Conservation (phyloP, 768 basidiomycete genomes). For the Leucogyrophana mollusca region DNA sequence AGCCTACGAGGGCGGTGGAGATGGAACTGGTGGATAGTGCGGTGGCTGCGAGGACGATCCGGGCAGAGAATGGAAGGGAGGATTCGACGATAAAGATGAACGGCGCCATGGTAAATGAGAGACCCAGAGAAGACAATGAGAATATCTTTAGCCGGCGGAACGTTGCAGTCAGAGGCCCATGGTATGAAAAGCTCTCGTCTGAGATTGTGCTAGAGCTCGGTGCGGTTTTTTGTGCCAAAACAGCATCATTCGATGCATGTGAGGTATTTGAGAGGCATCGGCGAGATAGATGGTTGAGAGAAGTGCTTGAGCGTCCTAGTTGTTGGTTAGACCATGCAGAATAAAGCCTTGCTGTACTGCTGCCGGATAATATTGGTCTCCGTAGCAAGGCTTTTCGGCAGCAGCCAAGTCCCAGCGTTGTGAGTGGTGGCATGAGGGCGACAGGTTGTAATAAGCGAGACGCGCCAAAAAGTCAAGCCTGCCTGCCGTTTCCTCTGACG, state of each 20-base stretch:
- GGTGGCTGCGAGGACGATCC: conserved; percentile 62
- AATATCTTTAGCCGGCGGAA: conserved; percentile 81
- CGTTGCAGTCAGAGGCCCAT: conserved; percentile 69
- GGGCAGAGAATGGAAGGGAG: conserved; percentile 65
- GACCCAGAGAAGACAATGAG: conserved; percentile 73
- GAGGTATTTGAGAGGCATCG: conserved; percentile 15
- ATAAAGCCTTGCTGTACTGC: too few relatives aligned
- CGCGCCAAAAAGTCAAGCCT: not conserved
- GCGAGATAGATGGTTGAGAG: not conserved
- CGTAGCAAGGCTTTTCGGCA: conserved; percentile 14
- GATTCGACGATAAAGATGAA: conserved; percentile 84
- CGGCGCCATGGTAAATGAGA: conserved; percentile 69
- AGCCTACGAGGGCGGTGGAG: conserved; percentile 72
- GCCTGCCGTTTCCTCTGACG: conserved; percentile 5
- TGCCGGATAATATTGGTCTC: conserved; percentile 2
- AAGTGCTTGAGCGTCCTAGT: too few relatives aligned
- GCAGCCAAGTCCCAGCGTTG: conserved; percentile 9
- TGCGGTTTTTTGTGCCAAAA: conserved; percentile 3
- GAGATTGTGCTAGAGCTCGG: conserved; percentile 3
- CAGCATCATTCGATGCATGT: not conserved
- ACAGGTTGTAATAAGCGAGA: not conserved
- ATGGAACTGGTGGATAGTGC: conserved; percentile 72
- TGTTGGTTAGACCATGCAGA: too few relatives aligned
- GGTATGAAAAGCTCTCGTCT: conserved; percentile 43
- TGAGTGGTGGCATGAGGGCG: conserved; percentile 8